Conservation (phyloP, 192 early-diverging fungal species). For the Coemansia sp. region DNA sequence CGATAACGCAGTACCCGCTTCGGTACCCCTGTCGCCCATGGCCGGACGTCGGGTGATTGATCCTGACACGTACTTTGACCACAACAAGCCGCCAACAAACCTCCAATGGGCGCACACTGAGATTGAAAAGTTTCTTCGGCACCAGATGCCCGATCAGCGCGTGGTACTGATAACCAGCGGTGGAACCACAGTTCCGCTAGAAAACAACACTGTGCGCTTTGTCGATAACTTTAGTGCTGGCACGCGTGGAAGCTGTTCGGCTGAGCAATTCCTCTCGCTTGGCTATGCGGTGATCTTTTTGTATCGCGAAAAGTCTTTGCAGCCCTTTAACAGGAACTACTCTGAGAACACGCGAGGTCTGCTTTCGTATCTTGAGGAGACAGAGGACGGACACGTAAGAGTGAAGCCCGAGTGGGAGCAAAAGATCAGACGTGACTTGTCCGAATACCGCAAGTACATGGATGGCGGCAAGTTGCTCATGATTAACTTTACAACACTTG, state of each 20-base stretch:
- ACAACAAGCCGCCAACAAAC: constrained; percentile 63
- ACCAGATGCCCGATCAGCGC: constrained; percentile 55
- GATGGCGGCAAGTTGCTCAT: constrained; percentile 64
- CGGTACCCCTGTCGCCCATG: neutral
- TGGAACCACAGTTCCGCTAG: constrained; percentile 94
- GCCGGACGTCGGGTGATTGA: constrained; percentile 48
- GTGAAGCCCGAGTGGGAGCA: constrained; percentile 68
- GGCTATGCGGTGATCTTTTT: constrained; percentile 97
- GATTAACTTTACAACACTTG: constrained; percentile 84
- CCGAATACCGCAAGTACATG: constrained; percentile 64
- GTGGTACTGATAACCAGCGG: constrained; percentile 93
- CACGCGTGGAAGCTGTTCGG: constrained; percentile 90
- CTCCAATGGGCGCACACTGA: constrained; percentile 58
- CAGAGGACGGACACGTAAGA: constrained; percentile 53
- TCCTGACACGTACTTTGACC: constrained; percentile 75
- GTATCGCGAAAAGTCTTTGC: constrained; percentile 88
- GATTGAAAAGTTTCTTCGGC: constrained; percentile 58
- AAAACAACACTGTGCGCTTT: constrained; percentile 96
- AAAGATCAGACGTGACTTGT: constrained; percentile 63
- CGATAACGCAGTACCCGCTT: neutral
- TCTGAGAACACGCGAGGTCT: constrained; percentile 73
- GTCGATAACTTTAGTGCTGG: constrained; percentile 98
- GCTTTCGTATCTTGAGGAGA: constrained; percentile 75
- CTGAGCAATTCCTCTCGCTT: constrained; percentile 85
- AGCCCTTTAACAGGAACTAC: constrained; percentile 92